phyloP scores from a whole-genome alignment of 495 filamentous ascomycete species.

The Daldinia concentrica region DNA sequence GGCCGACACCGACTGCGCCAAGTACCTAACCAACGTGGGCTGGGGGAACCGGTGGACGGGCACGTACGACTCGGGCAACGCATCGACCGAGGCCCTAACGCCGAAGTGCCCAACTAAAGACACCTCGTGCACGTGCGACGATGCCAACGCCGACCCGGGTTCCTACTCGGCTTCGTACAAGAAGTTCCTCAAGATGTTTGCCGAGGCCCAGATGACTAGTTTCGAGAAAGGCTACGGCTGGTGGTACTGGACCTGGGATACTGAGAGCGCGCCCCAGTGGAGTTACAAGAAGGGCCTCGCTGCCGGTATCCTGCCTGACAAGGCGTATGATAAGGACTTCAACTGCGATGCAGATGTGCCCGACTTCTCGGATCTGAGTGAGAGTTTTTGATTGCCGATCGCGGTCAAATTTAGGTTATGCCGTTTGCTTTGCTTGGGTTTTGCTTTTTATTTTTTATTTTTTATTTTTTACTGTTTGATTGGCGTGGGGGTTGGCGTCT shows the following conservation, averaged over 20 bases:
- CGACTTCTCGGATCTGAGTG: conserved; percentile 64
- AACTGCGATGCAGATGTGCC: conserved; percentile 76
- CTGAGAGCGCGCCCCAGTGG: conserved; percentile 81
- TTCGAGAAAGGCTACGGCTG: conserved; percentile 95
- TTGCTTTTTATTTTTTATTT: conserved; percentile 1
- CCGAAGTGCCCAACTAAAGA: conserved; percentile 75
- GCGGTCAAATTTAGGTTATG: not conserved
- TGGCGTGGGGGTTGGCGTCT: conserved; percentile 1
- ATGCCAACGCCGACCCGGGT: conserved; percentile 76
- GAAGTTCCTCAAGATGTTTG: conserved; percentile 85
- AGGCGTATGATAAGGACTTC: conserved; percentile 79
- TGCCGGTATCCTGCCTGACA: conserved; percentile 82
- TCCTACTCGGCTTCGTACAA: conserved; percentile 81
- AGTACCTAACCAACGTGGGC: conserved; percentile 89
- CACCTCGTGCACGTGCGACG: conserved; percentile 72
- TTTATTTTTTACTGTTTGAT: not conserved
- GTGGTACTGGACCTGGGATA: conserved; percentile 93
- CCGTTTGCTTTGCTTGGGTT: not conserved
- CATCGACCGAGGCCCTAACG: conserved; percentile 62
- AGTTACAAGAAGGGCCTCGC: conserved; percentile 87
- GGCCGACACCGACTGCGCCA: conserved; percentile 94
- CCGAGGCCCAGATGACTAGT: conserved; percentile 91
- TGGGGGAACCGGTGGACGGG: conserved; percentile 92
- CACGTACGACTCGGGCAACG: conserved; percentile 68
- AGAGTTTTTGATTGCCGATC: conserved; percentile 31